Base-by-base conservation (phyloP, 2,329 filamentous ascomycete species). In the Aspergillus sp. region DNA sequence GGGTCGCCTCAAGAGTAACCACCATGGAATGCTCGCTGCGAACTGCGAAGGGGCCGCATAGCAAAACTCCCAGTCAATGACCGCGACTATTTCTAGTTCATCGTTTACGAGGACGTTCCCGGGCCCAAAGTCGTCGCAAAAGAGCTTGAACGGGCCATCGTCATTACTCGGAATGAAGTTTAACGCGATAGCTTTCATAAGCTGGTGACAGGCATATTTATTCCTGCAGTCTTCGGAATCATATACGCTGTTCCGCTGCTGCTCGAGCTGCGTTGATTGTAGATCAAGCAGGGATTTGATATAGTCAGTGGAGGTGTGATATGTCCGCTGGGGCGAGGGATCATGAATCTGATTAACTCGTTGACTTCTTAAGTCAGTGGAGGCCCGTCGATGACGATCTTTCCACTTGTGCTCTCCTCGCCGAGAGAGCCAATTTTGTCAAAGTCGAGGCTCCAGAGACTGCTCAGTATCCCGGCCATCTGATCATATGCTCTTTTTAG, bases 11-110 rank as follows among this genome's bases (percentile, higher is more conserved):
- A 59, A 47, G 22, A 64, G 51, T 13, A 66, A 17, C 59, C 62
- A 64, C 58, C 48, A 68, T 4, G 68, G 65, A 4, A 67, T 57
- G 30, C 52, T 61, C 11, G 65, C 58, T 1, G 67, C 57, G 41
- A 71, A 69, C 7, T 64, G 58, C 1, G 51, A n/a, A 2, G 66
- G 68, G 4, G 58, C 70, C 23, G 68, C 57, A 53, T 72, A 69
- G n/a, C 62, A 64, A 52, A 69, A 74, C 50, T 75, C 71, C 71
- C 71, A 73, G 58, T 74, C 71, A n/a, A 74, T 64, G 4, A 66
- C 69, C 1, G 61, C 68, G 1, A 61, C 59, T 22, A 70, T 61
- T 4, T 64, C 51, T 4, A 68, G 48, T 9, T 68, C 58, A 23
- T 67, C 57, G 49, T 72, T 62, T 5, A 69, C 57, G 3, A 74